Evolutionary conservation across 768 basidiomycete species (phyloP).

Genomic region (Kwoniella dejecticola): DNA sequence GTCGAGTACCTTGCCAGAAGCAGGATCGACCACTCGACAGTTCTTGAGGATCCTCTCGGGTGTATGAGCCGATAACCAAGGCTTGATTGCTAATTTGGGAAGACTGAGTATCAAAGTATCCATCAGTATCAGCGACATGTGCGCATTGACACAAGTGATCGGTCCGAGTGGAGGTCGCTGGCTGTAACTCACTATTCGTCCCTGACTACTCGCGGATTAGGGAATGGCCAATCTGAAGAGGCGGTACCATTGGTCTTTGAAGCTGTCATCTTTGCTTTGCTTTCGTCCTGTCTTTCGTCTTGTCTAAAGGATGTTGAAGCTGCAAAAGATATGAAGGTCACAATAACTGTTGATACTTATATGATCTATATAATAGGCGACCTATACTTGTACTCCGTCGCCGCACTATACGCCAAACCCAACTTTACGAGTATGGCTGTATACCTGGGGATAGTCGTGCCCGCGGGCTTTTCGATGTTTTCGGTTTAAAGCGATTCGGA

Average conservation of each 20-base stretch:
- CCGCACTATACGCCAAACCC: too few species aligned
- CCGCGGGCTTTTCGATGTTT: too few species aligned
- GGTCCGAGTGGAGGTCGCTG: not conserved
- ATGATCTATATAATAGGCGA: too few species aligned
- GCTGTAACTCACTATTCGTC: constrained; percentile 1
- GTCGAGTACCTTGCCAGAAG: constrained; percentile 35
- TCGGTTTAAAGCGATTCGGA: too few species aligned
- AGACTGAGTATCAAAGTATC: constrained; percentile 3
- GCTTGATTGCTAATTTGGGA: constrained; percentile 59
- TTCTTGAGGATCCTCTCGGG: constrained; percentile 53
- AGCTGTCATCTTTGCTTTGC: not conserved
- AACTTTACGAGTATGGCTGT: too few species aligned
- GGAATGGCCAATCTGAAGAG: constrained; percentile 5
- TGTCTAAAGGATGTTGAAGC: too few species aligned
- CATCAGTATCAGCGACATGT: not conserved
- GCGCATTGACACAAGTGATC: not conserved
- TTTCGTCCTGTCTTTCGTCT: too few species aligned
- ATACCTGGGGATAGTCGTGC: too few species aligned
- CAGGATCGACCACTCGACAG: constrained; percentile 56
- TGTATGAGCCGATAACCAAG: constrained; percentile 53
- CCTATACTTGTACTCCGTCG: too few species aligned
- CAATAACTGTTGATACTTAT: too few species aligned
- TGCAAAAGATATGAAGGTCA: too few species aligned
- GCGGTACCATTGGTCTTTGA: not conserved
- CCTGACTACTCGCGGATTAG: constrained; percentile 3